A percentile compares a stretch with the other conserved stretches of the same genome.
Evolutionary conservation across 2,329 filamentous ascomycete species (phyloP).

Genomic region (Biscogniauxia marginata): DNA sequence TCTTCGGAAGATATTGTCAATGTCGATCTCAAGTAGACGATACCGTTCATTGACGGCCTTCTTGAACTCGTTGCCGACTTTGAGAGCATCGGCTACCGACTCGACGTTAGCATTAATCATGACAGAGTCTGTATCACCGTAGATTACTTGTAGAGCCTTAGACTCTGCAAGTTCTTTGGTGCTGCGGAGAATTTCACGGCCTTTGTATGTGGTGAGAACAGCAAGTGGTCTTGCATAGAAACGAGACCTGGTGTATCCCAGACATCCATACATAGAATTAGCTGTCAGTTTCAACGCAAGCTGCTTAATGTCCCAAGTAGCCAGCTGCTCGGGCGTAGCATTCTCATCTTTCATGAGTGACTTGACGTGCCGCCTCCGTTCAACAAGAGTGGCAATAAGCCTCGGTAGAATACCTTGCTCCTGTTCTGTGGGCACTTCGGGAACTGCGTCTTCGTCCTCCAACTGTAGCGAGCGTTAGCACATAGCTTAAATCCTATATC

Average conservation of each 20-base stretch:
- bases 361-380: conserved; percentile 87
- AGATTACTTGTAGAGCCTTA: conserved; percentile 90
- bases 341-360: conserved; percentile 93
- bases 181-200: conserved; percentile 92
- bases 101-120: conserved; percentile 99
- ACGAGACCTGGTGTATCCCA: conserved; percentile 93
- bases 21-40: conserved; percentile 90
- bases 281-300: conserved; percentile 94
- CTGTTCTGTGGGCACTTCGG: conserved; percentile 77
- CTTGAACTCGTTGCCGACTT: conserved; percentile 93
- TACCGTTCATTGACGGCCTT: conserved; percentile 92
- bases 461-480: conserved; percentile 46
- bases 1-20: conserved; percentile 94
- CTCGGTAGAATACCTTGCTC: conserved; percentile 82
- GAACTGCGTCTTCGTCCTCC: conserved; percentile 83
- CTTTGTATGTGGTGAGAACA: conserved; percentile 94
- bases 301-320: conserved; percentile 98
- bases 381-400: conserved; percentile 89
- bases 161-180: conserved; percentile 95
- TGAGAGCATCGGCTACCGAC: conserved; percentile 84
- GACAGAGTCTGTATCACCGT: conserved; percentile 98
- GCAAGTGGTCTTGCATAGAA: conserved; percentile 96
- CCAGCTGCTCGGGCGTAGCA: conserved; percentile 80
- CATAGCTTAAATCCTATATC: not conserved
- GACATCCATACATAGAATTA: conserved; percentile 99